A percentile compares a stretch with the other conserved stretches of the same genome.
Conservation (phyloP, 169 alveolate species). For the Perkinsus olseni region DNA sequence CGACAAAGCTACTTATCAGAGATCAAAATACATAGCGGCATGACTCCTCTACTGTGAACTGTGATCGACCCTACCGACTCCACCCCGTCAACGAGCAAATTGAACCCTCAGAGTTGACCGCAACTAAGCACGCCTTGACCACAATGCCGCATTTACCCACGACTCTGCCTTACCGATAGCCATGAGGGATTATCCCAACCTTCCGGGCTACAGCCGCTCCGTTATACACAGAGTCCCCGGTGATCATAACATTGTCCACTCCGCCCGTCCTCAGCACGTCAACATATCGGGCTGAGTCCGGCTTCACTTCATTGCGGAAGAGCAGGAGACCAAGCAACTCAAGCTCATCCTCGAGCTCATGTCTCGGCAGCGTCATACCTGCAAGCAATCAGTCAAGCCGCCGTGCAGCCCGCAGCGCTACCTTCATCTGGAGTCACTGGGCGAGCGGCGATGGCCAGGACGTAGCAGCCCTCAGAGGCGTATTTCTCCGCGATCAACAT, state of each 20-base stretch:
- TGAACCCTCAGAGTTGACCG: too few species aligned
- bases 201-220: background rate
- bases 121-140: too few species aligned
- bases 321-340: slow-evolving; percentile 8
- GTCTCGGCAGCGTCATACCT: background rate
- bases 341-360: slow-evolving; percentile 7
- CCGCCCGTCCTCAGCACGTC: background rate
- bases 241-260: background rate
- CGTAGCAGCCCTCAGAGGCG: background rate
- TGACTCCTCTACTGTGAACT: too few species aligned
- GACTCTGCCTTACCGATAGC: background rate
- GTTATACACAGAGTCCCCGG: background rate
- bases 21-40: too few species aligned
- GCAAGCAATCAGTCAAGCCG: background rate
- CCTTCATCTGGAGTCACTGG: background rate
- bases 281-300: slow-evolving; percentile 7
- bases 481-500: background rate
- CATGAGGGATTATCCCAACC: background rate
- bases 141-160: background rate
- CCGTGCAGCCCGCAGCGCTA: background rate
- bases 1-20: too few species aligned
- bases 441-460: background rate
- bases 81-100: too few species aligned
- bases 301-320: slow-evolving; percentile 16
- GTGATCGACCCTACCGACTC: too few species aligned